These are phyloP conservation scores for Phanerodontia chrysosporium DNA, from an alignment of 768 basidiomycete species.

Conservation along the genomic window DNA sequence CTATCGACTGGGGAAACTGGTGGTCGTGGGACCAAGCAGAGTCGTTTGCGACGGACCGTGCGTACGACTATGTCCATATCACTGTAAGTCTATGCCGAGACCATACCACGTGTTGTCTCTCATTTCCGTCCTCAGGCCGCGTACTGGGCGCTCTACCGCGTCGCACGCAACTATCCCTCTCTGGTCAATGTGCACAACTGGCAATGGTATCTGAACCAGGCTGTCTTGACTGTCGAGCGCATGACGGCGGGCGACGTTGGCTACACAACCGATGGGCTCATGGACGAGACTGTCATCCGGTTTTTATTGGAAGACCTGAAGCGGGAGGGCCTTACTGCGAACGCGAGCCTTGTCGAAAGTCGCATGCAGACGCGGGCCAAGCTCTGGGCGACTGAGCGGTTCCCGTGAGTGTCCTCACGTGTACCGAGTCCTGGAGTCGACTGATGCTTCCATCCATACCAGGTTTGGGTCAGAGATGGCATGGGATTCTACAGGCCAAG, in stretches of 20 bases:
- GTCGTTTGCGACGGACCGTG: conserved; percentile 44
- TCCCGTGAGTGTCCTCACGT: conserved; percentile 36
- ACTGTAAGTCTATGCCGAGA: conserved; percentile 9
- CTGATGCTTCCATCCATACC: not conserved
- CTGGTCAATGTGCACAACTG: conserved; percentile 44
- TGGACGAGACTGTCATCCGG: conserved; percentile 54
- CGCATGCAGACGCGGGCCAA: conserved; percentile 43
- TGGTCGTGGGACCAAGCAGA: conserved; percentile 53
- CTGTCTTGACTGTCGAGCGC: conserved; percentile 41
- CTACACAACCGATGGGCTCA: conserved; percentile 43
- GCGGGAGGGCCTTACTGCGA: conserved; percentile 45
- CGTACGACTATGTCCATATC: conserved; percentile 42
- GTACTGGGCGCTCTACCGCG: conserved; percentile 55
- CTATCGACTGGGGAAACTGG: conserved; percentile 49
- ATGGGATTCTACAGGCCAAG: conserved; percentile 51
- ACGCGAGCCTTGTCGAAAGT: conserved; percentile 42
- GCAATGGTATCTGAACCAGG: conserved; percentile 57
- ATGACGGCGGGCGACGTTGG: conserved; percentile 46
- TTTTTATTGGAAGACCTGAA: conserved; percentile 46
- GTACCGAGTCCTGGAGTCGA: not conserved
- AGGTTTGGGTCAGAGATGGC: conserved; percentile 61
- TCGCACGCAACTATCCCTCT: conserved; percentile 51
- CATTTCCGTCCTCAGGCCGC: conserved; percentile 19
- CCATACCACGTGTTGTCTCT: not conserved
- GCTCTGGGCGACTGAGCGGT: conserved; percentile 44